These are phyloP conservation scores for Tolypocladium paradoxum DNA, from an alignment of 2,329 filamentous ascomycete species.

Conservation along the genomic window DNA sequence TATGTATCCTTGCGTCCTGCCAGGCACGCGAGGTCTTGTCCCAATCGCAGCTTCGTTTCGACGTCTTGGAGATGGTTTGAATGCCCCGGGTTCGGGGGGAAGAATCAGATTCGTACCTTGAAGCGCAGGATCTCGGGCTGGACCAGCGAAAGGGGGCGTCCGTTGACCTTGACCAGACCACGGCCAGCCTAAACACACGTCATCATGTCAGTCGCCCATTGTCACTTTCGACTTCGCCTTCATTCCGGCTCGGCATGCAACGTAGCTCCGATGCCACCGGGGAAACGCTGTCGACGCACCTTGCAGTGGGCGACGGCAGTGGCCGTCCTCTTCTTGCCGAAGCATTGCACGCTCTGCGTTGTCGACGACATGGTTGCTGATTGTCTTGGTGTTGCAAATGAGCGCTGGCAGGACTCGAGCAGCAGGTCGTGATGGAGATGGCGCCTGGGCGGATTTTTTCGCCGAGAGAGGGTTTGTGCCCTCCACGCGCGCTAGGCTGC, in stretches of 20 bases:
- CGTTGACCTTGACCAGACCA: slow-evolving; percentile 97
- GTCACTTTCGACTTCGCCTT: not conserved
- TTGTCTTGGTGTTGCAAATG: slow-evolving; percentile 5
- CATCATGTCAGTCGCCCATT: not conserved
- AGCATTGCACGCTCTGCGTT: slow-evolving; percentile 84
- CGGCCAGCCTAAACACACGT: slow-evolving; percentile 24
- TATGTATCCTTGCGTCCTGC: not conserved
- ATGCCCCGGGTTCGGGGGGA: not conserved
- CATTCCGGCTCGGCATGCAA: not conserved
- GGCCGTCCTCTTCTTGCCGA: slow-evolving; percentile 97
- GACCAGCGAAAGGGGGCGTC: slow-evolving; percentile 85
- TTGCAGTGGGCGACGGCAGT: slow-evolving; percentile 89
- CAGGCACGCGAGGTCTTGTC: not conserved
- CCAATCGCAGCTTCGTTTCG: not conserved
- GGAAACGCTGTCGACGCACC: slow-evolving; percentile 38
- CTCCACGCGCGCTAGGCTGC: slow-evolving; percentile 16
- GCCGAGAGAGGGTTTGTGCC: slow-evolving; percentile 22
- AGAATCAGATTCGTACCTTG: slow-evolving; percentile 54
- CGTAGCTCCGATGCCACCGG: not conserved
- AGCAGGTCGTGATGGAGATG: slow-evolving; percentile 5
- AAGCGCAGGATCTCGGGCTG: slow-evolving; percentile 96
- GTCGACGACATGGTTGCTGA: slow-evolving; percentile 61
- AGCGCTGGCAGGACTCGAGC: slow-evolving; percentile 3
- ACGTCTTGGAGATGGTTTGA: not conserved
- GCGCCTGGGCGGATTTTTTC: slow-evolving; percentile 10